phyloP scores from a whole-genome alignment of 306 rosid genomes.

The Begonia masoniana region DNA sequence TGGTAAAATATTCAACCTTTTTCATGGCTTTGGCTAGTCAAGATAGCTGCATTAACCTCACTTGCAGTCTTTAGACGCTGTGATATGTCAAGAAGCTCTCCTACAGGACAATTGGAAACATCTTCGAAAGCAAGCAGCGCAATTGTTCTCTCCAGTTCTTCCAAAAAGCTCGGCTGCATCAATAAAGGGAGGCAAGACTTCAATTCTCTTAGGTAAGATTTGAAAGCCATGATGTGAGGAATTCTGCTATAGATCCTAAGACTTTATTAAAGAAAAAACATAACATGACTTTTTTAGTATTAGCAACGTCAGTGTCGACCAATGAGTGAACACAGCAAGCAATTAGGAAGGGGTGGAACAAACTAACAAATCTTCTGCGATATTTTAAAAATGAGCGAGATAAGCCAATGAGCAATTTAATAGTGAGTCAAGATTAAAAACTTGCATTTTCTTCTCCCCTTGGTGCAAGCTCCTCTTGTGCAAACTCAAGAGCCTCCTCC shows the following conservation, averaged over 20 bases:
- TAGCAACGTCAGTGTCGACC: no score
- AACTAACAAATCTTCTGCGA: no score
- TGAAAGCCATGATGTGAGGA: no score
- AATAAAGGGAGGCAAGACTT: no score
- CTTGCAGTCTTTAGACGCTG: conserved; percentile 93
- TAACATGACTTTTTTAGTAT: no score
- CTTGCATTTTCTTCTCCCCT: conserved; percentile 96
- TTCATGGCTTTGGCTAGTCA: conserved; percentile 7
- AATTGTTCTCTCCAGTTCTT: conserved; percentile 92
- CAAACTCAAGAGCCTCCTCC: conserved; percentile 93
- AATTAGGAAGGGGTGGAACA: no score
- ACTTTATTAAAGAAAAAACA: no score
- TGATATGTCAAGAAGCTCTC: conserved; percentile 90
- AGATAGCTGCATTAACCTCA: conserved; percentile 87
- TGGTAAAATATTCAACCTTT: conserved; percentile 35
- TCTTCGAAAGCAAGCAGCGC: conserved; percentile 95
- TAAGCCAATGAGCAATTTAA: no score
- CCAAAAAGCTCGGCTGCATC: conserved; percentile 79
- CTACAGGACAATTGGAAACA: conserved; percentile 78
- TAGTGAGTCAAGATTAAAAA: background rate
- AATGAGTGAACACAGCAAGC: no score
- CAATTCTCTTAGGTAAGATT: no score
- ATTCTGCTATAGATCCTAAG: no score
- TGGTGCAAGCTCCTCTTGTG: conserved; percentile 96
- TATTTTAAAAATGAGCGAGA: no score